Conservation (phyloP, 768 basidiomycete genomes). For the Russula virescens region DNA sequence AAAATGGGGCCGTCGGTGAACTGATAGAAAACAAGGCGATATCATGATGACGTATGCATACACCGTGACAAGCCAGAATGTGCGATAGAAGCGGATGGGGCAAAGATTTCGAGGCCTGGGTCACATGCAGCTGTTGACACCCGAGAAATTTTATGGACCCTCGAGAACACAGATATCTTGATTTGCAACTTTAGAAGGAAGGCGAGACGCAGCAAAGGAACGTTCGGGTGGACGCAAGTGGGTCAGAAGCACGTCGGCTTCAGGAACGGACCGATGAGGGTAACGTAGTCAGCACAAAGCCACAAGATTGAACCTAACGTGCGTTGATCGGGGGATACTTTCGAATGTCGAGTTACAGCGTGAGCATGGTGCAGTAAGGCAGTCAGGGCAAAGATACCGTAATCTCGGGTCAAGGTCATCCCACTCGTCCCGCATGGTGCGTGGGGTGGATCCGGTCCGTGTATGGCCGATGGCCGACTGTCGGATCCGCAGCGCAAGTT, state of each 20-base stretch:
- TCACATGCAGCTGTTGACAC: background rate
- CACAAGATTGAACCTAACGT: background rate
- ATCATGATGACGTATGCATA: no score
- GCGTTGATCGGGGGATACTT: constrained; percentile 15
- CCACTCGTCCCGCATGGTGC: no score
- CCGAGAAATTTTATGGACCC: background rate
- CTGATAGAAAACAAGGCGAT: no score
- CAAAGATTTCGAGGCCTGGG: no score
- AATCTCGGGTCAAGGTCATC: no score
- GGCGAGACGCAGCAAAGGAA: background rate
- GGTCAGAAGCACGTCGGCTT: background rate
- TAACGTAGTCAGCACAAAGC: background rate
- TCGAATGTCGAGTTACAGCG: background rate
- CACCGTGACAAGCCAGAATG: no score
- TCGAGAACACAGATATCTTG: background rate
- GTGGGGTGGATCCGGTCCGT: no score
- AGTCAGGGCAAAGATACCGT: background rate
- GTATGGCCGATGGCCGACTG: constrained; percentile 1
- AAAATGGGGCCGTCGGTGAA: background rate
- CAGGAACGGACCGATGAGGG: constrained; percentile 7
- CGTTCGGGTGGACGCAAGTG: background rate
- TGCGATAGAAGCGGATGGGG: no score
- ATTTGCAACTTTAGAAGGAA: background rate
- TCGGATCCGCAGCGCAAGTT: background rate
- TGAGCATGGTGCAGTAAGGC: background rate